Percentiles rank a stretch among this genome's conserved stretches.
Evolutionary conservation across 2,329 filamentous ascomycete species (phyloP).

Genomic region (Clonostachys sp.): DNA sequence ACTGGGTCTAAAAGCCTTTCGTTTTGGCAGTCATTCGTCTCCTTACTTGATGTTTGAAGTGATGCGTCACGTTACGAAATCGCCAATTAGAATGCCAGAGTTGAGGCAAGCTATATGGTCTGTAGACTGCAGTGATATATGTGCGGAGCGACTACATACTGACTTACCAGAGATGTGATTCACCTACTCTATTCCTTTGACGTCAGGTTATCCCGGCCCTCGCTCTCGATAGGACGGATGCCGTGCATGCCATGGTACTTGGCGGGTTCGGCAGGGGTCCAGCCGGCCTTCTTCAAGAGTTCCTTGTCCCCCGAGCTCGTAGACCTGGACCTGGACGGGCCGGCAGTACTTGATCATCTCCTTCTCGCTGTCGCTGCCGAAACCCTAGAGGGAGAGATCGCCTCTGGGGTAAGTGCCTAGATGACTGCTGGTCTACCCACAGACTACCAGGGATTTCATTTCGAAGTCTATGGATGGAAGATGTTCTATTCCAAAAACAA

Average conservation of each 20-base stretch:
- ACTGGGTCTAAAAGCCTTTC: too few relatives aligned
- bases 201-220: slow-evolving; percentile 1
- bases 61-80: too few relatives aligned
- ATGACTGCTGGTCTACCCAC: not conserved
- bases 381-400: slow-evolving; percentile 78
- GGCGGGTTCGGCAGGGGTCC: slow-evolving; percentile 57
- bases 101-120: too few relatives aligned
- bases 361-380: slow-evolving; percentile 62
- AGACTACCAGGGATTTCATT: too few relatives aligned
- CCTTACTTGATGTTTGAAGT: too few relatives aligned
- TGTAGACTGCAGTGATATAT: too few relatives aligned
- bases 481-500: too few relatives aligned
- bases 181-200: not conserved
- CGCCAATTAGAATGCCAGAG: too few relatives aligned
- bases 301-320: slow-evolving; percentile 49
- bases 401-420: slow-evolving; percentile 71
- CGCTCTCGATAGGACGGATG: slow-evolving; percentile 34
- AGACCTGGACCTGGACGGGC: slow-evolving; percentile 72
- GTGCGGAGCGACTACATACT: too few relatives aligned
- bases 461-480: too few relatives aligned
- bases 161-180: not conserved
- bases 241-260: slow-evolving; percentile 65
- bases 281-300: slow-evolving; percentile 47
- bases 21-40: too few relatives aligned
- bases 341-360: slow-evolving; percentile 68